phyloP scores from a whole-genome alignment of 495 filamentous ascomycete species.

The Platismatia glauca region DNA sequence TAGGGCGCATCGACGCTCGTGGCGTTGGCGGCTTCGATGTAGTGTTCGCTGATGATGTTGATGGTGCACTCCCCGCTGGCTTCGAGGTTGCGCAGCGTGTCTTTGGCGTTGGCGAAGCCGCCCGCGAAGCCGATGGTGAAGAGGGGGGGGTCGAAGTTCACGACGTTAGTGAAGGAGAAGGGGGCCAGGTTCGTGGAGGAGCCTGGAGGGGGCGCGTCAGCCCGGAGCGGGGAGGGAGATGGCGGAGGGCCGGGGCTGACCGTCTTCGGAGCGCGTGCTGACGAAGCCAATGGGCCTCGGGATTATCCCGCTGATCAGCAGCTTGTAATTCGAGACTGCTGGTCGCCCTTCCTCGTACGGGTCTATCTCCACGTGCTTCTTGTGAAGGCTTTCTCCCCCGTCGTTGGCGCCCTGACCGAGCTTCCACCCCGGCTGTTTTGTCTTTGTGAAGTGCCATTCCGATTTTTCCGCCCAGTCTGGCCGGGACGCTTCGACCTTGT shows the following conservation, averaged over 20 bases:
- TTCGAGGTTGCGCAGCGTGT: conserved; percentile 63
- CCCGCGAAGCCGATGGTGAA: conserved; percentile 71
- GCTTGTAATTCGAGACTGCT: conserved; percentile 74
- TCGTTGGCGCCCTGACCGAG: conserved; percentile 69
- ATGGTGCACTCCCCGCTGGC: conserved; percentile 69
- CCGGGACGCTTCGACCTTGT: conserved; percentile 61
- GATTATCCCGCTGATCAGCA: conserved; percentile 78
- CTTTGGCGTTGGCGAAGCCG: conserved; percentile 54
- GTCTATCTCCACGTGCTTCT: conserved; percentile 69
- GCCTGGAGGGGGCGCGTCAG: conserved; percentile 21
- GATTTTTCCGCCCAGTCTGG: conserved; percentile 51
- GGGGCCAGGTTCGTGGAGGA: conserved; percentile 68
- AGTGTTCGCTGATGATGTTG: conserved; percentile 80
- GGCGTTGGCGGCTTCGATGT: conserved; percentile 79
- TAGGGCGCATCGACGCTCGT: conserved; percentile 69
- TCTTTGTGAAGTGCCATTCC: conserved; percentile 53
- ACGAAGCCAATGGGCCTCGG: conserved; percentile 68
- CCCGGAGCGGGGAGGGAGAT: background rate
- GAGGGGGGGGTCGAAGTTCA: conserved; percentile 83
- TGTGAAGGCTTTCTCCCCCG: conserved; percentile 42
- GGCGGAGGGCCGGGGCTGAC: conserved; percentile 23
- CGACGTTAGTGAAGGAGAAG: conserved; percentile 74
- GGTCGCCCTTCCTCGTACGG: conserved; percentile 66
- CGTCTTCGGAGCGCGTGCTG: conserved; percentile 51
- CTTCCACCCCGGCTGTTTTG: conserved; percentile 66